Percentiles rank a stretch among this genome's conserved stretches.
Conservation (phyloP, 2,329 filamentous ascomycete species). For the Colletotrichum camelliae region DNA sequence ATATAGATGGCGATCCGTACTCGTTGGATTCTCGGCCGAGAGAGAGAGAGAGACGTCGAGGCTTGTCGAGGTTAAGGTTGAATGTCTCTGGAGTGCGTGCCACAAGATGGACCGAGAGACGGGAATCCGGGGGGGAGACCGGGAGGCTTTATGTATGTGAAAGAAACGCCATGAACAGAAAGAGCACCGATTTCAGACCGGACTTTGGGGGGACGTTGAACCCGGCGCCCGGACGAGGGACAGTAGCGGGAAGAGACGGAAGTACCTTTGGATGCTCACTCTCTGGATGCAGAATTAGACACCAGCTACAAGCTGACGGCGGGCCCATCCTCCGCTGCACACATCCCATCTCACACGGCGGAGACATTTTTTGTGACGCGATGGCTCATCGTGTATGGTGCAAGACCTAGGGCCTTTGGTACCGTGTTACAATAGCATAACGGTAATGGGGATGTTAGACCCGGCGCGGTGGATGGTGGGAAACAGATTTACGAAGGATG, state of each 20-base stretch:
- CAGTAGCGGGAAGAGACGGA: background rate
- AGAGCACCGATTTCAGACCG: background rate
- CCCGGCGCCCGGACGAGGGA: background rate
- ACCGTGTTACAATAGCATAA: constrained; percentile 11
- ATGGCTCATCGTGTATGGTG: constrained; percentile 12
- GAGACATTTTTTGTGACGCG: background rate
- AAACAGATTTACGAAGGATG: constrained; percentile 6
- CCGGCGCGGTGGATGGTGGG: background rate
- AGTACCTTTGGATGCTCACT: background rate
- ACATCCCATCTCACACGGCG: background rate
- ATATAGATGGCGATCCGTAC: background rate
- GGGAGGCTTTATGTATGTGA: constrained; percentile 5
- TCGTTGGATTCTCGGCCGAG: background rate
- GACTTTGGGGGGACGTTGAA: constrained; percentile 12
- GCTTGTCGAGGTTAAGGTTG: background rate
- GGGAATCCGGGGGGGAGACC: background rate
- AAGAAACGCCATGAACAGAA: background rate
- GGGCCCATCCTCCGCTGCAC: background rate
- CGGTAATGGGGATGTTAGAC: background rate
- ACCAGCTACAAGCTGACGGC: background rate
- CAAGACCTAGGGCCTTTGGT: background rate
- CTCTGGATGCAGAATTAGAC: background rate
- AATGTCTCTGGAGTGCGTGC: constrained; percentile 7
- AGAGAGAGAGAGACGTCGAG: background rate
- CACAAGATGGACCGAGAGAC: background rate